These are phyloP conservation scores for Leccinum olivaceopallidum DNA, from an alignment of 768 basidiomycete species.

Conservation along the genomic window DNA sequence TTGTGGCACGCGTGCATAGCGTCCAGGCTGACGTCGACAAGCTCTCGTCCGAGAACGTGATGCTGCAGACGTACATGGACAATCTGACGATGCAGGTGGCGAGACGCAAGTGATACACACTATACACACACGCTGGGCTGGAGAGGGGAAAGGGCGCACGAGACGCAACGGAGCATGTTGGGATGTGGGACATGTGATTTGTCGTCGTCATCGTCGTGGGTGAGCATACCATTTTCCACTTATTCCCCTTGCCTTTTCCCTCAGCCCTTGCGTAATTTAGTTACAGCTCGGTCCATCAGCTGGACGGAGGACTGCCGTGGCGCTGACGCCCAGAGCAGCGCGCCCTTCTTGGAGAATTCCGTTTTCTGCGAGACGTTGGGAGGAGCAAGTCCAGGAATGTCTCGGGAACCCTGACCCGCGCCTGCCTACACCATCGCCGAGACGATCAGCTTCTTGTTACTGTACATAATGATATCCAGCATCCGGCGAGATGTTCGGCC, in stretches of 20 bases:
- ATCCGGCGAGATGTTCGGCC: not conserved
- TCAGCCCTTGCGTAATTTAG: not conserved
- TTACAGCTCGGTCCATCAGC: not conserved
- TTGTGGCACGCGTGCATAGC: conserved; percentile 63
- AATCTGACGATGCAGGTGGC: conserved; percentile 88
- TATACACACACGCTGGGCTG: not conserved
- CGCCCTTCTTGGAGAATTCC: not conserved
- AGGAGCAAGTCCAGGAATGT: not conserved
- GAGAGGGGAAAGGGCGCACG: not conserved
- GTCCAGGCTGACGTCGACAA: conserved; percentile 83
- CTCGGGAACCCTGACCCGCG: not conserved
- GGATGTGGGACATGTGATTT: not conserved
- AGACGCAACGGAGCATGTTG: not conserved
- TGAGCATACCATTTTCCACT: not conserved
- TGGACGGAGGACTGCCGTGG: not conserved
- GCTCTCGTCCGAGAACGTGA: conserved; percentile 75
- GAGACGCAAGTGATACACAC: conserved; percentile 55
- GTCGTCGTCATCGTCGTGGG: not conserved
- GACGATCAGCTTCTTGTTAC: not conserved
- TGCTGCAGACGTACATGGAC: conserved; percentile 87
- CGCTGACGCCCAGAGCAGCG: not conserved
- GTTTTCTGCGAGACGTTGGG: not conserved
- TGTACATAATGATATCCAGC: conserved; percentile 16
- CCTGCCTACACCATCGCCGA: not conserved
- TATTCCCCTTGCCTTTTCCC: not conserved